Base-by-base conservation (phyloP, 2,329 filamentous ascomycete species). In the Cordyceps fumosorosea region DNA sequence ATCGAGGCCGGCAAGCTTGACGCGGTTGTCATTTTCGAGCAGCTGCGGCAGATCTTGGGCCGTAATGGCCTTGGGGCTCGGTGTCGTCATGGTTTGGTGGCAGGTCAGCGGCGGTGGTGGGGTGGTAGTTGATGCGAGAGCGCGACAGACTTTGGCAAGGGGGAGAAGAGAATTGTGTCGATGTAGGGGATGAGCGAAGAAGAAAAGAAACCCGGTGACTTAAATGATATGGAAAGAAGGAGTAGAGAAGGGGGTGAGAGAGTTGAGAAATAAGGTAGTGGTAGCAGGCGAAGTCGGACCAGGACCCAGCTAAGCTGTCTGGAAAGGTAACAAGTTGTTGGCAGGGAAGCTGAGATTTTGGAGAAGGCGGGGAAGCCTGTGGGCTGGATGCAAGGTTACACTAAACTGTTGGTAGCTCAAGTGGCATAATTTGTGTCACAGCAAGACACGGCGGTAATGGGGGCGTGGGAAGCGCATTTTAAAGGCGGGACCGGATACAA, bases 1-100 rank as follows among this genome's bases (percentile, higher is more conserved):
- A 71, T 93, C 90, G 58, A 91, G 75, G 24, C 90, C 90, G 5
- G 89, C 89, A 40, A 93, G 80, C 47, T 67, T 69, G 63, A 68
- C 64, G 26, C 67, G 66, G 7, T 58, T 64, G 37, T 69, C 67
- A 11, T 65, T 60, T 40, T 82, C 77, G 61, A 92, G 84, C 32
- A 91, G 75, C 64, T 82, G 75, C 26, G 85, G 81, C 62, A 93
- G 79, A 65, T 84, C 80, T 57, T 87, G 82, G 64, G 81, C 72
- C 26, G 86, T 89, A 65, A 87, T 50, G 40, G 50, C 58, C 29
- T 53, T 57, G 32, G 40, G 50, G 12, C 45, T 52, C 40, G 54
- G 47, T 56, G 56, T 62, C 53, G 37, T 66, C 64, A 60, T 60
- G 63, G 67, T 44, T 67, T 51, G 50, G 56, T 40, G 34, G n/a